These are phyloP conservation scores for Fonsecaea nubica DNA, from an alignment of 2,329 filamentous ascomycete genomes.

Conservation along the genomic window DNA sequence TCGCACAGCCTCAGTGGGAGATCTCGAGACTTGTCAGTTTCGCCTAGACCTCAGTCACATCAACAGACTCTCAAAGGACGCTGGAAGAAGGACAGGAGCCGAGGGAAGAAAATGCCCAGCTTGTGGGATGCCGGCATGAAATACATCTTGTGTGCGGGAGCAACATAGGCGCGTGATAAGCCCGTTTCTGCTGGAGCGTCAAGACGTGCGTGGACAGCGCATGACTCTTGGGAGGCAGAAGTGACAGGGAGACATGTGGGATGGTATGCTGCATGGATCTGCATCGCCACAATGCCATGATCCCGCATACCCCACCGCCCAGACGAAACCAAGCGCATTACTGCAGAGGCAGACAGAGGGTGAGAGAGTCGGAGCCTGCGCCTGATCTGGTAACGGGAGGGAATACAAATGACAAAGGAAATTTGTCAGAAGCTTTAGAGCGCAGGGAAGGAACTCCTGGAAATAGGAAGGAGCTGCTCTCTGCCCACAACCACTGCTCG, in stretches of 20 bases:
- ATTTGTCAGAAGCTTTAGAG: not conserved
- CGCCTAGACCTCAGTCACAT: not conserved
- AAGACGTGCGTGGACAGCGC: not conserved
- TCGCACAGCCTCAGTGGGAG: not conserved
- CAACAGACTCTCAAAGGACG: not conserved
- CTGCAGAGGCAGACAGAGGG: no score
- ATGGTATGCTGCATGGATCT: not conserved
- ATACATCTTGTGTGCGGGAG: not conserved
- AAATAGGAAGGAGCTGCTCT: not conserved
- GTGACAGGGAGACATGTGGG: no score
- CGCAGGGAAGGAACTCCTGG: not conserved
- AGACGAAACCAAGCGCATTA: not conserved
- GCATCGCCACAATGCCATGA: conserved; percentile 1
- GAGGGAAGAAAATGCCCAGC: not conserved
- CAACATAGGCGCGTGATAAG: not conserved
- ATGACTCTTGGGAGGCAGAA: not conserved
- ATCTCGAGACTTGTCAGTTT: not conserved
- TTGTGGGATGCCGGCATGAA: not conserved
- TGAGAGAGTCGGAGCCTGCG: not conserved
- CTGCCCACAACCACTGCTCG: not conserved
- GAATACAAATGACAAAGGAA: not conserved
- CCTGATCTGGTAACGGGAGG: not conserved
- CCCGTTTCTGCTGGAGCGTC: not conserved
- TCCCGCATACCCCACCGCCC: conserved; percentile 1
- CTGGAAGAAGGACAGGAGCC: not conserved